phyloP scores from a whole-genome alignment of 805 yeast species.

The Candida nonsorbophila region DNA sequence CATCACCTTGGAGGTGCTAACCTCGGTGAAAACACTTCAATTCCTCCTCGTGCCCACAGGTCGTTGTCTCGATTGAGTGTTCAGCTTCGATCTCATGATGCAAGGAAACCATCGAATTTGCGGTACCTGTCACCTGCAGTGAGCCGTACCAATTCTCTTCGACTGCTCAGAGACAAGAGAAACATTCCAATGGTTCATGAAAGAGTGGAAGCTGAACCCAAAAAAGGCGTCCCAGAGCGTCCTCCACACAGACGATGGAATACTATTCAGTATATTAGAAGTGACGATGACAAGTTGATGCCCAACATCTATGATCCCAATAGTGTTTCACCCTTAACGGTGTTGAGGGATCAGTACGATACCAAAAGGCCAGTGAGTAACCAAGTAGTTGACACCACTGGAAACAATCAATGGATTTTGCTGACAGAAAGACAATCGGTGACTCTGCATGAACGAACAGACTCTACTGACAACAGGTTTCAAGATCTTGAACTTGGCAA shows the following conservation, averaged over 20 bases:
- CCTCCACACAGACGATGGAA: constrained; percentile 12
- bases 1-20: constrained; percentile 2
- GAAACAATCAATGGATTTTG: constrained; percentile 10
- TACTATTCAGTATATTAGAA: constrained; percentile 7
- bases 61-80: constrained; percentile 7
- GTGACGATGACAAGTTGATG: neutral
- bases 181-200: constrained; percentile 8
- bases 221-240: no score
- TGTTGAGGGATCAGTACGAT: constrained; percentile 20
- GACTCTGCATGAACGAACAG: neutral
- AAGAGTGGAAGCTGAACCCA: no score
- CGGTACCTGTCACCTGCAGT: no score
- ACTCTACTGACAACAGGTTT: no score
- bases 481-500: no score
- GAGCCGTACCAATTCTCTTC: constrained; percentile 1
- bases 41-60: constrained; percentile 4
- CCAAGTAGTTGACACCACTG: constrained; percentile 12
- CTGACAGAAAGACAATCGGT: neutral
- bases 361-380: constrained; percentile 14
- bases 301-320: constrained; percentile 1
- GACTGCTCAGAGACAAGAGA: constrained; percentile 1
- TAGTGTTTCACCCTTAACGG: constrained; percentile 23
- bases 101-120: no score
- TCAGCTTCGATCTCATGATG: no score
- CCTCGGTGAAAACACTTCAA: constrained; percentile 1